Conservation (phyloP, 352 stramenopile species). For the Globisporangium carolinianum region DNA sequence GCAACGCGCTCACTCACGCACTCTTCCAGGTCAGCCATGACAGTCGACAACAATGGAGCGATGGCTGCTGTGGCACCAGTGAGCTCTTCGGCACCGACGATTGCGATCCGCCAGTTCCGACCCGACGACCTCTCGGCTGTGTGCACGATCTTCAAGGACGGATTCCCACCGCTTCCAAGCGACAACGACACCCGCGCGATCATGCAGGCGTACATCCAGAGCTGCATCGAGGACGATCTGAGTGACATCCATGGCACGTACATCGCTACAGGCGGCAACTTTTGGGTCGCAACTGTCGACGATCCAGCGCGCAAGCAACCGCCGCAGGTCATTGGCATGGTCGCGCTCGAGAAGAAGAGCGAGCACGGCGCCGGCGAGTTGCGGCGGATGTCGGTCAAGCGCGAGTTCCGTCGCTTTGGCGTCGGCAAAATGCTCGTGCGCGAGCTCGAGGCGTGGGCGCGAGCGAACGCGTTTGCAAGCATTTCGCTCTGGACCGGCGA, state of each 20-base stretch:
- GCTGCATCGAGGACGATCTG: slow-evolving; percentile 6
- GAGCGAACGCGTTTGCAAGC: slow-evolving; percentile 18
- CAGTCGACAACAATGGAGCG: not conserved
- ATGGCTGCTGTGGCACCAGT: not conserved
- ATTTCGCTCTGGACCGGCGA: slow-evolving; percentile 29
- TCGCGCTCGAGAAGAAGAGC: slow-evolving; percentile 28
- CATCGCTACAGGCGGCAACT: slow-evolving; percentile 22
- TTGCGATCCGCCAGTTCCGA: slow-evolving; percentile 12
- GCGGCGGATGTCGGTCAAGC: slow-evolving; percentile 34
- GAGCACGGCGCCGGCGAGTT: slow-evolving; percentile 26
- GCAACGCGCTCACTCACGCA: too few relatives aligned
- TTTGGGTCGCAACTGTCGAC: slow-evolving; percentile 21
- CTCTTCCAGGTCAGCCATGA: not conserved
- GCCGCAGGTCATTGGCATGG: slow-evolving; percentile 27
- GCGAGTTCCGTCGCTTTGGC: slow-evolving; percentile 26
- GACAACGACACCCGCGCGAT: not conserved
- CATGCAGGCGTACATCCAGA: slow-evolving; percentile 3
- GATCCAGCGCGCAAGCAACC: not conserved
- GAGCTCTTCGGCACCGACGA: not conserved
- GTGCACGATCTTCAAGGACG: slow-evolving; percentile 7
- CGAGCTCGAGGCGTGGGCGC: slow-evolving; percentile 35
- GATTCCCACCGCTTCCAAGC: slow-evolving; percentile 3
- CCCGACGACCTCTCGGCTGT: slow-evolving; percentile 3
- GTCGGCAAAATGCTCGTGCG: slow-evolving; percentile 28
- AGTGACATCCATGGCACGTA: slow-evolving; percentile 6